Conservation (phyloP, 352 stramenopile genomes). For the Phytophthora quininea region DNA sequence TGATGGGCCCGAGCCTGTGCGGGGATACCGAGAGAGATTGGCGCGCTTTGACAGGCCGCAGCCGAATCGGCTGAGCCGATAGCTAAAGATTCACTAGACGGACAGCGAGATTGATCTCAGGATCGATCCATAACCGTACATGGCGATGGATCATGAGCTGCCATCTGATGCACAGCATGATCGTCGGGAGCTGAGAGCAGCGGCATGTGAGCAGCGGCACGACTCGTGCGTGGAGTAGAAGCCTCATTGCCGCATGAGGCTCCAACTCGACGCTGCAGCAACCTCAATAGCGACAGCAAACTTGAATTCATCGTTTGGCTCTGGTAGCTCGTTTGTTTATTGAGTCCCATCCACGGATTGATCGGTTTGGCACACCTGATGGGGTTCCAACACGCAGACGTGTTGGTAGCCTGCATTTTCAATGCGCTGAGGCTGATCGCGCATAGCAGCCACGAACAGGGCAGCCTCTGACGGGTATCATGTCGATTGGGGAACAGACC, state of each 20-base stretch:
- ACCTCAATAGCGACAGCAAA: neutral
- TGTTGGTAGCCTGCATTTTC: neutral
- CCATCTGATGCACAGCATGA: too few species aligned
- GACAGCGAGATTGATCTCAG: slow-evolving; percentile 26
- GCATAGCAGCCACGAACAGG: too few species aligned
- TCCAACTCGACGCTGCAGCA: neutral
- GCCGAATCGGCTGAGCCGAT: slow-evolving; percentile 12
- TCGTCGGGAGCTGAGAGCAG: too few species aligned
- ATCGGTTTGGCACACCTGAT: slow-evolving; percentile 31
- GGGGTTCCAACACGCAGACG: neutral
- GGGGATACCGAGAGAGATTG: slow-evolving; percentile 12
- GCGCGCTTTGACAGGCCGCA: slow-evolving; percentile 21
- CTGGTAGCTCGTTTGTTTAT: neutral
- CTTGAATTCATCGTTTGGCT: too few species aligned
- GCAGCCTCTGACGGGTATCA: too few species aligned
- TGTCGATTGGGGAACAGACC: too few species aligned
- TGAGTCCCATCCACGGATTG: slow-evolving; percentile 20
- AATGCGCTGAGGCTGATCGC: neutral
- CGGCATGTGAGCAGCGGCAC: too few species aligned
- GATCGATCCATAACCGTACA: slow-evolving; percentile 11
- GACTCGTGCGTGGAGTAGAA: too few species aligned
- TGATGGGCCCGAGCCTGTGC: too few species aligned
- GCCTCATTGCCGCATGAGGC: neutral
- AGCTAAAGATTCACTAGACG: slow-evolving; percentile 16
- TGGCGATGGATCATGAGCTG: neutral